Conservation (phyloP, 2,329 filamentous ascomycete species). For the Beauveria sp. region DNA sequence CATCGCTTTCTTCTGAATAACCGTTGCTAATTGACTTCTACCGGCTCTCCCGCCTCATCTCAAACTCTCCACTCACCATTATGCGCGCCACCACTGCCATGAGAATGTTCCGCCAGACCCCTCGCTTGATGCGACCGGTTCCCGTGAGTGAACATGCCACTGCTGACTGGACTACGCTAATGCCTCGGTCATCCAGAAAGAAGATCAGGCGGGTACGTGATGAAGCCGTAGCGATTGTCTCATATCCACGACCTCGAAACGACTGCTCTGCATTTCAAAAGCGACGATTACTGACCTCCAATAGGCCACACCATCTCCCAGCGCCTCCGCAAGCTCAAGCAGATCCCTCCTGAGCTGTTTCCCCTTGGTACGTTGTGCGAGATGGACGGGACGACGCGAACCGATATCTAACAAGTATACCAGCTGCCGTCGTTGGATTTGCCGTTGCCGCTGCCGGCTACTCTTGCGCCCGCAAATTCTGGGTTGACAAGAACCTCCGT, state of each 20-base stretch:
- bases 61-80: conserved; percentile 27
- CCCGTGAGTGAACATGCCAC: conserved; percentile 48
- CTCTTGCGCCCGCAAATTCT: conserved; percentile 74
- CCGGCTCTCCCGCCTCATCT: conserved; percentile 22
- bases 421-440: conserved; percentile 81
- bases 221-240: conserved; percentile 14
- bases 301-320: conserved; percentile 94
- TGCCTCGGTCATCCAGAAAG: conserved; percentile 40
- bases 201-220: conserved; percentile 60
- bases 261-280: conserved; percentile 11
- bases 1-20: conserved; percentile 10
- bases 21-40: conserved; percentile 10
- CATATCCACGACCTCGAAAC: not conserved
- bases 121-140: conserved; percentile 60
- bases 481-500: conserved; percentile 86
- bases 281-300: conserved; percentile 12
- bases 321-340: conserved; percentile 81
- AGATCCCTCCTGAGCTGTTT: conserved; percentile 87
- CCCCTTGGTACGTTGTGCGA: conserved; percentile 68
- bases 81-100: conserved; percentile 62
- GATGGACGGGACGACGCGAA: not conserved
- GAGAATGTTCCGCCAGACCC: conserved; percentile 59
- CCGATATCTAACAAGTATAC: conserved; percentile 1
- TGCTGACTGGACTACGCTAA: conserved; percentile 19
- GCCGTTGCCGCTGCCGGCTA: conserved; percentile 75